Evolutionary conservation across 441 rosid species (phyloP), one percentile per base, ranked within the genome.

Genomic region (Euphorbia corollata): DNA sequence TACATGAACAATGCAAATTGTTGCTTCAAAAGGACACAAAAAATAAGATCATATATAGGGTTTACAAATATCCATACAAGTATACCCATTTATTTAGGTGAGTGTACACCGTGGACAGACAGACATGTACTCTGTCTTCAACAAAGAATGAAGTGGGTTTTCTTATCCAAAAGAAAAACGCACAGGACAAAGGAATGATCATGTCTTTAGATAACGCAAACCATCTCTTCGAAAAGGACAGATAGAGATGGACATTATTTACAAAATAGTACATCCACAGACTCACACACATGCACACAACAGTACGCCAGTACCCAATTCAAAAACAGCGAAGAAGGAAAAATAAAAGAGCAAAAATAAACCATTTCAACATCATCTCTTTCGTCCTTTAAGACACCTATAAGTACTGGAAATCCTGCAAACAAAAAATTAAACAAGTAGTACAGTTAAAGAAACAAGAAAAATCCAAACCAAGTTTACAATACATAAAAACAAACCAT

Each of bases 331-430:
- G 3, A 54, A 48, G 5, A 32, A 51, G 18, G 16, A 18, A 13
- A 45, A 18, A n/a, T 61, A 41, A 61, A 67, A 38, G 45, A 2
- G 32, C 51, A 11, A 65, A 39, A 58, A 45, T 67, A 75, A 63
- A 94, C 99, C 98, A 91, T 87, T 81, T 91, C 99, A 73, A 87
- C 80, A 73, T 88, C 98, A 75, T 91, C 97, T 67, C 89, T 82
- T 69, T 94, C 97, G 68, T 91, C 94, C 85, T 81, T 91, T 72
- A 94, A 77, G 68, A 94, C 86, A 75, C 88, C 80, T 81, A 88
- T 64, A 55, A 94, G 83, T 56, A 94, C 86, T 71, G 99, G 98
- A 82, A 91, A 89, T 62, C 99, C 99, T 94, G 92, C 73, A 82
- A 69, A 18, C 48, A 27, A 18, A 64, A 30, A 73, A 69, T 61